These are phyloP conservation scores for Solanum clarkiae DNA, from an alignment of 257 asterid genomes.

Conservation along the genomic window DNA sequence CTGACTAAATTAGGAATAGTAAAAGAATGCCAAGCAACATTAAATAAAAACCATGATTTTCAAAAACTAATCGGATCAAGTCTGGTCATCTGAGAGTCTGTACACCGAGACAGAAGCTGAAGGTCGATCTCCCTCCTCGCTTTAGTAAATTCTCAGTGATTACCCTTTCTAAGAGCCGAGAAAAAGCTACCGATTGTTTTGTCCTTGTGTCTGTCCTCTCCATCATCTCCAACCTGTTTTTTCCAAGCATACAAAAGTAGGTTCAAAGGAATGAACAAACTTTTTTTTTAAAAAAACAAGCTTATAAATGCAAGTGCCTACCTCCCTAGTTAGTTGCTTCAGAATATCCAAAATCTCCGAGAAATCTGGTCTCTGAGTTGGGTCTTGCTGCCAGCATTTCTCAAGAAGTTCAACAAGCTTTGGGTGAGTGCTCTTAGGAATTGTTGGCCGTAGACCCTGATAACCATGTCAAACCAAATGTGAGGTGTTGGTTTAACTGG, in stretches of 20 bases:
- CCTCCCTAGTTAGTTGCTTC: conserved; percentile 26
- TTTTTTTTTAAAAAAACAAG: not conserved
- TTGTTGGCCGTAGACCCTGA: conserved; percentile 41
- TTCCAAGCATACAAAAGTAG: not conserved
- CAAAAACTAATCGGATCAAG: not conserved
- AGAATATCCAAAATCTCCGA: conserved; percentile 28
- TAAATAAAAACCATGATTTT: not conserved
- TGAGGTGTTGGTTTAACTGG: not conserved
- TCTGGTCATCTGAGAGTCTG: not conserved
- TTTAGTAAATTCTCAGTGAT: conserved; percentile 14
- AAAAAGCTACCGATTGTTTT: conserved; percentile 22
- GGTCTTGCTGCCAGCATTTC: conserved; percentile 47
- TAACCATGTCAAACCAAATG: not conserved
- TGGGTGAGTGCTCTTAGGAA: conserved; percentile 35
- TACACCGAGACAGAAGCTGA: not conserved
- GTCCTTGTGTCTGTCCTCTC: conserved; percentile 26
- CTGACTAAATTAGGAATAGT: not conserved
- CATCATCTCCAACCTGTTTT: conserved; percentile 25
- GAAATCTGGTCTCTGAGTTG: conserved; percentile 37
- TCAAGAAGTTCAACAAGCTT: conserved; percentile 31
- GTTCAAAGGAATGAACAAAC: not conserved
- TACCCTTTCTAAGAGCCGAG: conserved; percentile 23
- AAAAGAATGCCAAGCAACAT: not conserved
- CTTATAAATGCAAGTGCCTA: not conserved
- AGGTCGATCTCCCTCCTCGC: not conserved